phyloP scores from a whole-genome alignment of 1,139 yeast species.

The Sugiyamaella japonica region DNA sequence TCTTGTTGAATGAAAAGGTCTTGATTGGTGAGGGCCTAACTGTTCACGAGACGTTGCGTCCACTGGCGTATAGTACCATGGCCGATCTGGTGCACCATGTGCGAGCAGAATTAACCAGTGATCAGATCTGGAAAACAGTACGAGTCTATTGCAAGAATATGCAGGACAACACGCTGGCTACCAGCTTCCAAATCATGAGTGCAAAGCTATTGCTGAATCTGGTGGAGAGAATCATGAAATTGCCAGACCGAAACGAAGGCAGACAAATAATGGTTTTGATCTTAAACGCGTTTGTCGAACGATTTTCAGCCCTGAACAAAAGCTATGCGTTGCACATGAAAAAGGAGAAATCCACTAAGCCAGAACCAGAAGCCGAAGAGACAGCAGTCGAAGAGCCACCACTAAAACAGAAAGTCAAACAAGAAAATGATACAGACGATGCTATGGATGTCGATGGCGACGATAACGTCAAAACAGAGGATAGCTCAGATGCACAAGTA shows the following conservation, averaged over 20 bases:
- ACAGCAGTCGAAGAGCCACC: constrained; percentile 18
- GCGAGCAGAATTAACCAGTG: constrained; percentile 76
- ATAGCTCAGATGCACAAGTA: constrained; percentile 21
- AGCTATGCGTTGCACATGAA: constrained; percentile 67
- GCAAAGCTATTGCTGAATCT: constrained; percentile 85
- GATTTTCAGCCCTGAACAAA: constrained; percentile 73
- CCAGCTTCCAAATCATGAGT: constrained; percentile 95
- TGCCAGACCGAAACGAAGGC: constrained; percentile 82
- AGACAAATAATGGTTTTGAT: constrained; percentile 66
- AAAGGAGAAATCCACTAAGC: constrained; percentile 47
- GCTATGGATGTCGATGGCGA: constrained; percentile 17
- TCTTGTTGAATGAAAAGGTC: constrained; percentile 81
- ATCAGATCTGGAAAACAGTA: constrained; percentile 87
- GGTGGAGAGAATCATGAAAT: constrained; percentile 82
- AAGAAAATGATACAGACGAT: constrained; percentile 11
- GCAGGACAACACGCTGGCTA: constrained; percentile 78
- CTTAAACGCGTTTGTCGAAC: constrained; percentile 81
- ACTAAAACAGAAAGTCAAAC: constrained; percentile 16
- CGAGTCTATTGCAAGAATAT: constrained; percentile 77
- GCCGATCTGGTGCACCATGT: constrained; percentile 96
- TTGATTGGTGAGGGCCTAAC: constrained; percentile 93
- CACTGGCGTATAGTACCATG: constrained; percentile 91
- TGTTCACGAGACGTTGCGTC: constrained; percentile 78
- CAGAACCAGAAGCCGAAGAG: constrained; percentile 12
- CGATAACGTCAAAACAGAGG: constrained; percentile 26